phyloP scores from a whole-genome alignment of 2,329 filamentous ascomycete species.

The Leptosphaerulina australis region DNA sequence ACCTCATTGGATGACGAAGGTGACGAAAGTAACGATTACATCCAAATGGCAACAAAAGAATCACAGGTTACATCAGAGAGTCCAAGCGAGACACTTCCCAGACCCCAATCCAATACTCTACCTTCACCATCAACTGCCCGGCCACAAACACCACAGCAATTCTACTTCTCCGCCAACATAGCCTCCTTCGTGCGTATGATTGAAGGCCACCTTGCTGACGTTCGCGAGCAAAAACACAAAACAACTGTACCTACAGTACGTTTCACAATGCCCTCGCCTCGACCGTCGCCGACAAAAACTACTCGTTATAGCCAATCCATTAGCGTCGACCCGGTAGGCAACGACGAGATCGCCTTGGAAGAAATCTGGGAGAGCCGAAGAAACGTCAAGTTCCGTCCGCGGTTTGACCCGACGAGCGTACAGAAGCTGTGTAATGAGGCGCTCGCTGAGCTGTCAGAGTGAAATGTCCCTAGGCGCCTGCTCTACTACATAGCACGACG shows the following conservation, averaged over 20 bases:
- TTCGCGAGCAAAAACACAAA: conserved; percentile 31
- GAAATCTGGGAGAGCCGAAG: conserved; percentile 23
- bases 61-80: conserved; percentile 9
- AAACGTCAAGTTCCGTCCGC: conserved; percentile 29
- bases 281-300: conserved; percentile 23
- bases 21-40: conserved; percentile 11
- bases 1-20: conserved; percentile 27
- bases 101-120: conserved; percentile 14
- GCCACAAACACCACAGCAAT: conserved; percentile 19
- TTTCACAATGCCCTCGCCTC: conserved; percentile 23
- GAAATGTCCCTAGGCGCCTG: not conserved
- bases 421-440: conserved; percentile 37
- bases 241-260: conserved; percentile 19
- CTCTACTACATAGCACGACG: no score
- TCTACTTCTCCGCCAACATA: conserved; percentile 34
- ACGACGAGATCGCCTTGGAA: conserved; percentile 20
- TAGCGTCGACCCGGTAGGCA: not conserved
- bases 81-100: conserved; percentile 10
- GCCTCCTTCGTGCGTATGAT: conserved; percentile 38
- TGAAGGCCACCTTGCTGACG: conserved; percentile 33
- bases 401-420: conserved; percentile 39
- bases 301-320: not conserved
- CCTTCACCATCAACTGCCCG: conserved; percentile 10
- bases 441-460: conserved; percentile 32
- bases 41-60: conserved; percentile 7